Evolutionary conservation across 495 filamentous ascomycete species (phyloP).

Genomic region (Aspergillus indologenus): DNA sequence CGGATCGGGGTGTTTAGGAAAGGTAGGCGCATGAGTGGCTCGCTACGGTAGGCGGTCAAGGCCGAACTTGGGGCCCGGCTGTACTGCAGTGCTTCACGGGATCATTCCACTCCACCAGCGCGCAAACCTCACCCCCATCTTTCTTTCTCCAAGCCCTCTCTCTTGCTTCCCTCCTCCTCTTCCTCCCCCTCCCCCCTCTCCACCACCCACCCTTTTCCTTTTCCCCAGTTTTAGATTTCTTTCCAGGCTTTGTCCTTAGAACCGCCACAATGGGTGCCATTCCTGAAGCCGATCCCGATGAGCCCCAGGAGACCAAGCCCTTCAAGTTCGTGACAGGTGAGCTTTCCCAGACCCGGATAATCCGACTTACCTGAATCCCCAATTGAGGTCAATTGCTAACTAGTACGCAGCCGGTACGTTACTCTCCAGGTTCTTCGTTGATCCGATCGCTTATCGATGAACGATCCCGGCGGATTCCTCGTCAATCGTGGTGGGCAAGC

Average conservation of each 20-base stretch:
- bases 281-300: conserved; percentile 80
- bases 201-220: conserved; percentile 16
- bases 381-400: conserved; percentile 47
- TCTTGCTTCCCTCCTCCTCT: conserved; percentile 25
- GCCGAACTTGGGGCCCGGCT: conserved; percentile 32
- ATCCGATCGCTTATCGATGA: conserved; percentile 12
- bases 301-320: conserved; percentile 88
- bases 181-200: conserved; percentile 16
- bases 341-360: conserved; percentile 34
- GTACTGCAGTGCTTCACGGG: conserved; percentile 40
- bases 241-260: conserved; percentile 20
- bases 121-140: conserved; percentile 22
- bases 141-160: conserved; percentile 29
- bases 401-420: conserved; percentile 44
- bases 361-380: conserved; percentile 28
- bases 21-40: conserved; percentile 44
- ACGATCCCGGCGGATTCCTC: conserved; percentile 13
- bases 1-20: conserved; percentile 36
- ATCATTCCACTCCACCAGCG: conserved; percentile 24
- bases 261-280: conserved; percentile 49
- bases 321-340: conserved; percentile 99
- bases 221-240: conserved; percentile 15
- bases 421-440: conserved; percentile 16
- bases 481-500: conserved; percentile 22
- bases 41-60: conserved; percentile 44